Evolutionary conservation across 78 protist genomes (phyloP), one percentile per base, ranked within the genome.

Genomic region (Dictyostelium capitatum): DNA sequence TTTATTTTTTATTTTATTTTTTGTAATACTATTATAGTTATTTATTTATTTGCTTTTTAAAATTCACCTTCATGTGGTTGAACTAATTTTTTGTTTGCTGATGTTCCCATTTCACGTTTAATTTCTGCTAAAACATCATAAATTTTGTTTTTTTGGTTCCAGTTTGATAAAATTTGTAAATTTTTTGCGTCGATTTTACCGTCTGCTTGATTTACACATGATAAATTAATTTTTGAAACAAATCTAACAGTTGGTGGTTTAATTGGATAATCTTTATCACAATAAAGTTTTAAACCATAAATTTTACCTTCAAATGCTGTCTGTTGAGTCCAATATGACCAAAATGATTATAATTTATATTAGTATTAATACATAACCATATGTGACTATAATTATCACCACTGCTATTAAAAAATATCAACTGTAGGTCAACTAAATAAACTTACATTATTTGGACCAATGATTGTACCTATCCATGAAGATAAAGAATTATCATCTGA

Each of bases 401-500:
- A n/a, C n/a, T n/a, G n/a, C n/a, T n/a, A n/a, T n/a, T n/a, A n/a
- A n/a, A n/a, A n/a, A n/a, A n/a, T n/a, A n/a, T n/a, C n/a, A n/a
- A n/a, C n/a, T n/a, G n/a, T n/a, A n/a, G n/a, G n/a, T n/a, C n/a
- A n/a, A n/a, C n/a, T n/a, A n/a, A n/a, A 19, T 37, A 10, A 10
- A 50, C 97, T 12, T 51, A 97, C 98, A 43, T 87, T 51, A 14
- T 59, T 64, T 30, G 98, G 98, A 10, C 99, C 99, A 11, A 98
- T 72, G 37, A 98, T 98, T n/a, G 98, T 95, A 70, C 98, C 97
- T 53, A 78, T 95, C 99, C 98, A 98, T 73, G 70, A 19, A 7
- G 89, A 51, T 80, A 98, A 37, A 20, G 14, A 83, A 23, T 72
- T 90, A 87, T 97, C 98, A 64, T 92, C 97, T 19, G 77, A 43